phyloP scores from a whole-genome alignment of 306 rosid genomes.

The Pueraria montana region DNA sequence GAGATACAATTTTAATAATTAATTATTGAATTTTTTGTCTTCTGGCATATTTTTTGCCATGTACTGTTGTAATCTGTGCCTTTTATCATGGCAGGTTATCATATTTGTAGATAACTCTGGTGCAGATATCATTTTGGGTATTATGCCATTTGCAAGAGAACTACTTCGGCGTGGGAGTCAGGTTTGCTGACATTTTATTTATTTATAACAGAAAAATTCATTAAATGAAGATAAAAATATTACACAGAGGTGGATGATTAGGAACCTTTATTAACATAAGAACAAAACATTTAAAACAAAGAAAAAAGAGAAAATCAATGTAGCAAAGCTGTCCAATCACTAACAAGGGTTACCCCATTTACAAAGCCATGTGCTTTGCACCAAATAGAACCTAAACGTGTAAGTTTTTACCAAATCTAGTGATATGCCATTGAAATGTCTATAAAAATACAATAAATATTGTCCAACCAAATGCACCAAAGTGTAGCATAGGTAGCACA shows the following conservation, averaged over 20 bases:
- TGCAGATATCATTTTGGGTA: conserved; percentile 94
- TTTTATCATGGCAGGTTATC: conserved; percentile 67
- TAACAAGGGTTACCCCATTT: neutral
- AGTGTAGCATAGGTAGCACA: neutral
- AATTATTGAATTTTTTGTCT: conserved; percentile 11
- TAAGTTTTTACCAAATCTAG: neutral
- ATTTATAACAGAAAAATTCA: neutral
- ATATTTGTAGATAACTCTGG: conserved; percentile 98
- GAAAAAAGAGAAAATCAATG: conserved; percentile 26
- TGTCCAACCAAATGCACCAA: neutral
- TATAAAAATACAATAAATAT: neutral
- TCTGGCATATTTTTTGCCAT: conserved; percentile 35
- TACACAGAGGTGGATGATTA: conserved; percentile 8
- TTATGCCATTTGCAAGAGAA: conserved; percentile 96
- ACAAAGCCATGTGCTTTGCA: neutral
- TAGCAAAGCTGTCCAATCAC: neutral
- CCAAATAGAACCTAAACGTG: neutral
- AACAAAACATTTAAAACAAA: neutral
- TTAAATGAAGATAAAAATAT: conserved; percentile 16
- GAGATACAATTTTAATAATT: conserved; percentile 10
- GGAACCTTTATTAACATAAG: neutral
- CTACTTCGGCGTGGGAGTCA: conserved; percentile 85
- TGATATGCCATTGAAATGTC: neutral
- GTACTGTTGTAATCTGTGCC: conserved; percentile 45
- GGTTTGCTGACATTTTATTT: conserved; percentile 63